Percentiles rank a stretch among this genome's conserved stretches.
These are phyloP conservation scores for Citropsis articulata DNA, from an alignment of 345 rosid species.

Conservation along the genomic window DNA sequence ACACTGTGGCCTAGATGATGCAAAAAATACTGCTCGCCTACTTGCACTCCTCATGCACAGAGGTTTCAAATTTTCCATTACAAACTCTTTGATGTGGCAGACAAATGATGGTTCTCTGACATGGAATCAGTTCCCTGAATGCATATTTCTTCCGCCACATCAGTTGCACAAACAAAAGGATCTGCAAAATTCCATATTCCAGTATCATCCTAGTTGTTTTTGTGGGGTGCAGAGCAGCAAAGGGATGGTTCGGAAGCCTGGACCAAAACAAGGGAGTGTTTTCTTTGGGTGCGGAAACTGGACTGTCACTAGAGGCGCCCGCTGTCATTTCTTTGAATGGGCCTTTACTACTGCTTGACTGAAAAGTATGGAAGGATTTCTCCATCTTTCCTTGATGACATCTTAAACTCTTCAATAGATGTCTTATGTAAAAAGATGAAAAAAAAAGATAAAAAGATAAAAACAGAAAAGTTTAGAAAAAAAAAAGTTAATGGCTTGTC, in stretches of 20 bases:
- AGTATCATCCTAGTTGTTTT: slow-evolving; percentile 35
- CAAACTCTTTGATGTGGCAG: slow-evolving; percentile 46
- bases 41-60: slow-evolving; percentile 42
- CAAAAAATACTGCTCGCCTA: slow-evolving; percentile 53
- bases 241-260: slow-evolving; percentile 46
- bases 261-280: slow-evolving; percentile 43
- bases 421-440: not conserved
- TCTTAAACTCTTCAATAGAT: too few relatives aligned
- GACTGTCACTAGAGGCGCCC: slow-evolving; percentile 43
- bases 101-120: slow-evolving; percentile 20
- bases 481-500: not conserved
- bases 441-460: too few relatives aligned
- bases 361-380: not conserved
- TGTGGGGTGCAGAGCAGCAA: slow-evolving; percentile 52
- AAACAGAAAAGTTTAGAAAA: too few relatives aligned
- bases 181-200: slow-evolving; percentile 20
- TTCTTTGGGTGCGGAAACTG: slow-evolving; percentile 59
- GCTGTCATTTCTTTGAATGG: slow-evolving; percentile 50
- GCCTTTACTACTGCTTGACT: slow-evolving; percentile 24
- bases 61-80: slow-evolving; percentile 46
- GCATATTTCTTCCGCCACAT: slow-evolving; percentile 11
- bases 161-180: slow-evolving; percentile 27
- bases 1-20: slow-evolving; percentile 56
- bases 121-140: slow-evolving; percentile 22
- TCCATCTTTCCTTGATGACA: not conserved